A percentile compares a stretch with the other conserved stretches of the same genome.
phyloP scores from a whole-genome alignment of 2,329 filamentous ascomycete species.

The Nigrospora sphaerica region DNA sequence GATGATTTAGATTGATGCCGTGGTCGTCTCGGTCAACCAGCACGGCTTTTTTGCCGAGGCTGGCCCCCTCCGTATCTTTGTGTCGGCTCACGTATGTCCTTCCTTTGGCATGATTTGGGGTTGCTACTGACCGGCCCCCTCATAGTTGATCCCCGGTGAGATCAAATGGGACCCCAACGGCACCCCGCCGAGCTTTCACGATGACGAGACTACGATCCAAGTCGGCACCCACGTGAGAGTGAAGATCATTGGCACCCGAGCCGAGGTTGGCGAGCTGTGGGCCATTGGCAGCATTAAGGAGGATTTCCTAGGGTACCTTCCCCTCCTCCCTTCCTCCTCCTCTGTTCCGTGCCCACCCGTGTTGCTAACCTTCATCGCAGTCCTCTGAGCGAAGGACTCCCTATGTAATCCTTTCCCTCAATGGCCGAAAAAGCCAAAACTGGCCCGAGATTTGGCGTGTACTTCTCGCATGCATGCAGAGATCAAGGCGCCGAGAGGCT shows the following conservation, averaged over 20 bases:
- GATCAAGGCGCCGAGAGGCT: too few species aligned
- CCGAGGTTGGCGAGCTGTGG: conserved; percentile 91
- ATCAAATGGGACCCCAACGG: conserved; percentile 95
- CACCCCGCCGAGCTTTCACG: conserved; percentile 92
- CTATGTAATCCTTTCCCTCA: background rate
- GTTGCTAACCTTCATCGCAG: background rate
- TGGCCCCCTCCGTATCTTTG: conserved; percentile 71
- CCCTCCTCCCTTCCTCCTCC: conserved; percentile 1
- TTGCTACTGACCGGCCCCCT: background rate
- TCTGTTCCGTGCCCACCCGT: background rate
- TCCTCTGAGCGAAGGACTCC: background rate
- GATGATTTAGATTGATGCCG: conserved; percentile 72
- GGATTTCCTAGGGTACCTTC: conserved; percentile 59
- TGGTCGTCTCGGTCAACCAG: conserved; percentile 84
- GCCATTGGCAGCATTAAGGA: conserved; percentile 97
- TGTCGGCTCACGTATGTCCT: conserved; percentile 66
- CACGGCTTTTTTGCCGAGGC: conserved; percentile 87
- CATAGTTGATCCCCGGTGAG: conserved; percentile 79
- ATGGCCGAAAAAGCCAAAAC: too few species aligned
- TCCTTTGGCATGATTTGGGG: background rate
- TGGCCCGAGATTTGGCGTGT: too few species aligned
- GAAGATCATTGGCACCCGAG: conserved; percentile 89
- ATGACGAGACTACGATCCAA: conserved; percentile 92
- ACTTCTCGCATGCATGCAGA: too few species aligned
- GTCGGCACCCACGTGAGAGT: conserved; percentile 88